phyloP scores from a whole-genome alignment of 2,329 filamentous ascomycete species.

The Alternaria triticina region DNA sequence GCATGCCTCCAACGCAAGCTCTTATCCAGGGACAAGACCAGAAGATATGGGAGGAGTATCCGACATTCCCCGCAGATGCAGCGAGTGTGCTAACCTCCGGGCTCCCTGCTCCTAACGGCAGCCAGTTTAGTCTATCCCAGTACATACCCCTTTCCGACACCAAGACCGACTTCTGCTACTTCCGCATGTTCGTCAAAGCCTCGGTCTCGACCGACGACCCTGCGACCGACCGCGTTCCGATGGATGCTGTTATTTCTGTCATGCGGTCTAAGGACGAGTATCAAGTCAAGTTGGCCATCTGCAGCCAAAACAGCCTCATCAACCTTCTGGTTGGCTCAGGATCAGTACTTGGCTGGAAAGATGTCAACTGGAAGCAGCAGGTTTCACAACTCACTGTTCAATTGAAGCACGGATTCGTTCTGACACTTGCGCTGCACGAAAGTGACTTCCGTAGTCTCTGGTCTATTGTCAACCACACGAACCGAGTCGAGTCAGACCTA shows the following conservation, averaged over 20 bases:
- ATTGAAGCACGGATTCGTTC: slow-evolving; percentile 76
- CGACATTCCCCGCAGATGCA: slow-evolving; percentile 73
- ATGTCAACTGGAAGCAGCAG: slow-evolving; percentile 79
- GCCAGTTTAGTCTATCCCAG: slow-evolving; percentile 63
- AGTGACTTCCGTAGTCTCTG: slow-evolving; percentile 80
- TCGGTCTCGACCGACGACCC: slow-evolving; percentile 74
- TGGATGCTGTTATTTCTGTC: slow-evolving; percentile 79
- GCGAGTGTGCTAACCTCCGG: slow-evolving; percentile 65
- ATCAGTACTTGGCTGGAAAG: slow-evolving; percentile 75
- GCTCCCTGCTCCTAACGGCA: slow-evolving; percentile 45
- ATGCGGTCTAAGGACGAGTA: slow-evolving; percentile 72
- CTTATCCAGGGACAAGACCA: slow-evolving; percentile 82
- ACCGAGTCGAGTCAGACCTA: slow-evolving; percentile 74
- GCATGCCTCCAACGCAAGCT: slow-evolving; percentile 69
- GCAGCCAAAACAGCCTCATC: slow-evolving; percentile 79
- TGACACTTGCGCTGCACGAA: slow-evolving; percentile 74
- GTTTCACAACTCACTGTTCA: slow-evolving; percentile 70
- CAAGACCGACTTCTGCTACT: slow-evolving; percentile 75
- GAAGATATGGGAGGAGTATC: slow-evolving; percentile 81
- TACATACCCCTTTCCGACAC: slow-evolving; percentile 81
- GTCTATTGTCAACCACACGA: slow-evolving; percentile 85
- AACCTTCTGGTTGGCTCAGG: slow-evolving; percentile 75
- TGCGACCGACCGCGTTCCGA: slow-evolving; percentile 69
- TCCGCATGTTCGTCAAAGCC: slow-evolving; percentile 75
- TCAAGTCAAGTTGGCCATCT: slow-evolving; percentile 73